Conservation (phyloP, 2,329 filamentous ascomycete genomes). For the Venturia carpophila region DNA sequence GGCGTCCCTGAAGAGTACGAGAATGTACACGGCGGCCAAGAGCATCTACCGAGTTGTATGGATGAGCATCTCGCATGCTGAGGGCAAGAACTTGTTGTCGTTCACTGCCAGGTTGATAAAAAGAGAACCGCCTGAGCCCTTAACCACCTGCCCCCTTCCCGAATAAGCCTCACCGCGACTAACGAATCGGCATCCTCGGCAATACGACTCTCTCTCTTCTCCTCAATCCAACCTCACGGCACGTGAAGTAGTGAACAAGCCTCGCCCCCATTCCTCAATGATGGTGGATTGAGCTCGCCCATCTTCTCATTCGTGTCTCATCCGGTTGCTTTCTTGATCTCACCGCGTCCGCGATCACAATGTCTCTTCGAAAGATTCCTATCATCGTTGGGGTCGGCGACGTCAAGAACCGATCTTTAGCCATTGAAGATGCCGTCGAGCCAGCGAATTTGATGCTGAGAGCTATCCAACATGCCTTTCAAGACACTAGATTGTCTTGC, state of each 20-base stretch:
- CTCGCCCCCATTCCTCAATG: not conserved
- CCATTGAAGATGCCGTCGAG: conserved; percentile 48
- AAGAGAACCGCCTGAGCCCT: not conserved
- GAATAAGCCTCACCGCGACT: not conserved
- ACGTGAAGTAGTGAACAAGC: not conserved
- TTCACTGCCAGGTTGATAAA: not conserved
- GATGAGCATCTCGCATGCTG: not conserved
- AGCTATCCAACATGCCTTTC: conserved; percentile 46
- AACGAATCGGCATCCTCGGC: conserved; percentile 1
- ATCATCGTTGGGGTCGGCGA: conserved; percentile 58
- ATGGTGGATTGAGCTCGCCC: not conserved
- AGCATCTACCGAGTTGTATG: no score
- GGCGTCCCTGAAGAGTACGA: no score
- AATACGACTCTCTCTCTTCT: not conserved
- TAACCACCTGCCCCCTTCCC: not conserved
- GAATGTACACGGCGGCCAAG: no score
- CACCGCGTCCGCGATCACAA: not conserved
- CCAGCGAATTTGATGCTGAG: conserved; percentile 52
- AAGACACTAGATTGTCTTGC: conserved; percentile 39
- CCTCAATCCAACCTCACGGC: not conserved
- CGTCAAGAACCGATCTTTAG: conserved; percentile 49
- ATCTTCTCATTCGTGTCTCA: not conserved
- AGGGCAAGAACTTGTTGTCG: not conserved
- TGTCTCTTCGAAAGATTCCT: conserved; percentile 30
- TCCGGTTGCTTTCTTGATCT: not conserved